Evolutionary conservation across 495 filamentous ascomycete genomes (phyloP).

Genomic region (Apiosordaria backusii): DNA sequence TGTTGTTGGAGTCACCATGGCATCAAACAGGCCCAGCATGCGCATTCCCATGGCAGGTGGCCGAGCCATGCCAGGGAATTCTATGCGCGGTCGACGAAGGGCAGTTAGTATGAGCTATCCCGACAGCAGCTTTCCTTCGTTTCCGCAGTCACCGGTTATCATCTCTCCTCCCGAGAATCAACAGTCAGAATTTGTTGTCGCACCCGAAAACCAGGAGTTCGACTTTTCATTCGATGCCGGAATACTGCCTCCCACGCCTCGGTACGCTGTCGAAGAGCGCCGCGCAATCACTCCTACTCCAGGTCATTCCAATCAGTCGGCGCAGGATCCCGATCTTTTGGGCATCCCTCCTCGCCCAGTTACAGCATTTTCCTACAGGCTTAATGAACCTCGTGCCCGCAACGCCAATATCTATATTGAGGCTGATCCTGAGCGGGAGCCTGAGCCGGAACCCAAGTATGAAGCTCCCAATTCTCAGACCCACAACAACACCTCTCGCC

Average conservation of each 20-base stretch:
- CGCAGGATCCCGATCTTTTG: neutral
- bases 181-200: too few species aligned
- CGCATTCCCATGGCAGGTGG: constrained; percentile 15
- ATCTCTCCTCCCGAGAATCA: neutral
- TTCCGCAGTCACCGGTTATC: neutral
- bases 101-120: neutral
- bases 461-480: neutral
- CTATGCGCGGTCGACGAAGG: neutral
- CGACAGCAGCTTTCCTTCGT: neutral
- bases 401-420: neutral
- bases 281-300: neutral
- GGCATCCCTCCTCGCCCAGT: neutral
- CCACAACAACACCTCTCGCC: neutral
- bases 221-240: neutral
- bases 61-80: constrained; percentile 11
- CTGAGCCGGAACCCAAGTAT: too few species aligned
- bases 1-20: neutral
- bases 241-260: neutral
- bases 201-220: neutral
- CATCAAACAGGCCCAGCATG: neutral
- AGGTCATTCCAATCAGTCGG: neutral
- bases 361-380: neutral
- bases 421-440: neutral
- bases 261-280: neutral
- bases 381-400: neutral